A percentile compares a stretch with the other conserved stretches of the same genome.
Evolutionary conservation across 1,284 basidiomycete genomes (phyloP).

Genomic region (Moesziomyces antarcticus): DNA sequence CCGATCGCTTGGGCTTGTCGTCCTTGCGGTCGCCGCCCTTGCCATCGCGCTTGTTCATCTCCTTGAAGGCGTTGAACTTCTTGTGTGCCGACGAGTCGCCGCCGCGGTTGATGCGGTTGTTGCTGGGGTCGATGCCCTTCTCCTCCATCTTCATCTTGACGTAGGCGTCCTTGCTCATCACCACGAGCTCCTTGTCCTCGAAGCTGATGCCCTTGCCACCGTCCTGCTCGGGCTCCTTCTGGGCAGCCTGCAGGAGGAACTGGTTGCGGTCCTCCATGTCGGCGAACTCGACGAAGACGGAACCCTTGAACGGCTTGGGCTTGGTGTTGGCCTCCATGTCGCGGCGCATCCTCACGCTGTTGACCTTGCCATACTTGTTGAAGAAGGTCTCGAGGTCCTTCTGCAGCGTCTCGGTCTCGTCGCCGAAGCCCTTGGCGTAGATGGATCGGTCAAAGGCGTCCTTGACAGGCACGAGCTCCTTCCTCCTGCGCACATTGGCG

Average conservation of each 20-base stretch:
- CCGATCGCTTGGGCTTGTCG: slow-evolving; percentile 60
- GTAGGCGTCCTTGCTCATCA: slow-evolving; percentile 83
- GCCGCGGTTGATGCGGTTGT: slow-evolving; percentile 72
- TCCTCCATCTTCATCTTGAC: slow-evolving; percentile 98
- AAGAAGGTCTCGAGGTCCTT: slow-evolving; percentile 85
- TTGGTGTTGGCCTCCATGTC: slow-evolving; percentile 67
- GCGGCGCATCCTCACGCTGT: slow-evolving; percentile 87
- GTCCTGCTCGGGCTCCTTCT: slow-evolving; percentile 53
- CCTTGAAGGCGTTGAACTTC: slow-evolving; percentile 87
- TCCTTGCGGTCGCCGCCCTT: slow-evolving; percentile 68
- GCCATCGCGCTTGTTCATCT: slow-evolving; percentile 72
- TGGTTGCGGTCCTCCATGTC: slow-evolving; percentile 77
- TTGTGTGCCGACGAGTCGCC: slow-evolving; percentile 70
- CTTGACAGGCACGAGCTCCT: slow-evolving; percentile 68
- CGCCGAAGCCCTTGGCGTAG: slow-evolving; percentile 83
- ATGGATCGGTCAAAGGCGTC: slow-evolving; percentile 67
- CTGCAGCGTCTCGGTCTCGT: slow-evolving; percentile 79
- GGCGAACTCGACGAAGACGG: slow-evolving; percentile 91
- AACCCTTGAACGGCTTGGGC: slow-evolving; percentile 88
- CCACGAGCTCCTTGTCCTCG: slow-evolving; percentile 74
- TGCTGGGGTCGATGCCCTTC: slow-evolving; percentile 79
- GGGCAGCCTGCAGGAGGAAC: slow-evolving; percentile 80
- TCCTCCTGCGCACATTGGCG: slow-evolving; percentile 78
- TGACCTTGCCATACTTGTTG: slow-evolving; percentile 81
- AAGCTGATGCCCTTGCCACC: slow-evolving; percentile 56